Conservation (phyloP, 2,329 filamentous ascomycete species). For the Chaetothyriales sp. region DNA sequence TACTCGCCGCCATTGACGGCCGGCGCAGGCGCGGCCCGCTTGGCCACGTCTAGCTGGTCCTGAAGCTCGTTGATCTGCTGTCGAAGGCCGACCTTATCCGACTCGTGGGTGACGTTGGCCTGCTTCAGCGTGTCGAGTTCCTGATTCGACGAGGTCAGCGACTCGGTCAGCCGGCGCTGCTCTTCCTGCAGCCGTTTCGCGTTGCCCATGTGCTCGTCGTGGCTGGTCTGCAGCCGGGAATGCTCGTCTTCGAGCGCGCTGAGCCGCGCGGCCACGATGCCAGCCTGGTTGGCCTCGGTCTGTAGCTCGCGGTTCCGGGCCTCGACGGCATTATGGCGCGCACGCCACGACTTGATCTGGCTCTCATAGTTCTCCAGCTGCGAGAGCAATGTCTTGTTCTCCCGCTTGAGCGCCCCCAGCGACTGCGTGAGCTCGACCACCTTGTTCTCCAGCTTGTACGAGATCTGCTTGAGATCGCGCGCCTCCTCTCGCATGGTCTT, state of each 20-base stretch:
- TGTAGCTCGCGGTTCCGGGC: slow-evolving; percentile 85
- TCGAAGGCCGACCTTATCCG: slow-evolving; percentile 70
- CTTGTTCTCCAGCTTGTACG: slow-evolving; percentile 99
- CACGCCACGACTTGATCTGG: slow-evolving; percentile 94
- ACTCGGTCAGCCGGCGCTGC: slow-evolving; percentile 72
- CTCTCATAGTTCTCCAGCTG: slow-evolving; percentile 93
- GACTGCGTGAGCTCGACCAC: slow-evolving; percentile 95
- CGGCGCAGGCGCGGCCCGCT: slow-evolving; percentile 54
- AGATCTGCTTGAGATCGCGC: slow-evolving; percentile 96
- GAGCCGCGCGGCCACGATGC: slow-evolving; percentile 81
- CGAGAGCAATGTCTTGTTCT: slow-evolving; percentile 77
- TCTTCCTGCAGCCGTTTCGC: slow-evolving; percentile 93
- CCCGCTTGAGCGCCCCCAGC: slow-evolving; percentile 77
- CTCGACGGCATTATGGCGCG: slow-evolving; percentile 78
- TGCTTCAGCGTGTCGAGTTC: slow-evolving; percentile 71
- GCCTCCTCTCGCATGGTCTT: slow-evolving; percentile 89
- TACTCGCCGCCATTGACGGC: slow-evolving; percentile 47
- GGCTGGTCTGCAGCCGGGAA: slow-evolving; percentile 74
- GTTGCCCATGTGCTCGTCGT: slow-evolving; percentile 79
- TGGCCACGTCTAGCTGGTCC: slow-evolving; percentile 81
- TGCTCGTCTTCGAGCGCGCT: slow-evolving; percentile 92
- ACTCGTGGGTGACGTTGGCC: slow-evolving; percentile 62
- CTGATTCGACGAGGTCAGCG: slow-evolving; percentile 60
- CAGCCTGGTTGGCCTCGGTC: slow-evolving; percentile 91
- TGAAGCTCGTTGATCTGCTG: slow-evolving; percentile 83